phyloP scores from a whole-genome alignment of 2,329 filamentous ascomycete genomes.

The Trichophyton equinum region DNA sequence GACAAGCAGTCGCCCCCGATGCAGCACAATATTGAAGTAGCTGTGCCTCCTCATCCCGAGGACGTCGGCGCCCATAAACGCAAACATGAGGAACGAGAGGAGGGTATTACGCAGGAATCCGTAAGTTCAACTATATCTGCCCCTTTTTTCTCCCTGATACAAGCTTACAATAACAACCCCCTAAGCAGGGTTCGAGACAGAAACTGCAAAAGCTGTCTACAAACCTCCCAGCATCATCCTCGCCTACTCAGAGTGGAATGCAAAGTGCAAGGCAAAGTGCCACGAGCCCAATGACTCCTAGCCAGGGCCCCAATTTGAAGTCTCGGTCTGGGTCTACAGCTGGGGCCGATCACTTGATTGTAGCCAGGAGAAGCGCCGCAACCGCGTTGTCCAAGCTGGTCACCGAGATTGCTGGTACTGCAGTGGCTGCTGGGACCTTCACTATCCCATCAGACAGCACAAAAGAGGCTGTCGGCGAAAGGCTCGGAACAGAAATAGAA shows the following conservation, averaged over 20 bases:
- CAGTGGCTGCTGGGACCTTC: conserved; percentile 54
- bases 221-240: conserved; percentile 11
- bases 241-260: conserved; percentile 20
- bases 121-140: conserved; percentile 18
- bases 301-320: conserved; percentile 21
- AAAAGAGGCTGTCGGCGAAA: conserved; percentile 52
- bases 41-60: conserved; percentile 13
- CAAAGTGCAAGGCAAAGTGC: conserved; percentile 25
- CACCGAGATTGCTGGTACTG: conserved; percentile 49
- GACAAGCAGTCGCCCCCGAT: conserved; percentile 18
- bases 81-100: conserved; percentile 27
- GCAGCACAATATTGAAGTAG: conserved; percentile 20
- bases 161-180: not conserved
- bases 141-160: not conserved
- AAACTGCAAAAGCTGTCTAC: conserved; percentile 32
- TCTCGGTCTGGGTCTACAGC: conserved; percentile 23
- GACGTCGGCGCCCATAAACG: conserved; percentile 30
- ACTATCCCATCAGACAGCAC: conserved; percentile 51
- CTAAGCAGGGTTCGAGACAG: conserved; percentile 26
- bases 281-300: conserved; percentile 19
- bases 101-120: conserved; percentile 18
- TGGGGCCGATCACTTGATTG: conserved; percentile 44
- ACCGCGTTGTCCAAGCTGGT: conserved; percentile 60
- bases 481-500: conserved; percentile 68
- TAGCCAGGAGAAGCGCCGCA: conserved; percentile 55